Percentiles rank a stretch among this genome's conserved stretches.
These are phyloP conservation scores for Rubroshorea leprosula DNA, from an alignment of 345 rosid species.

Conservation along the genomic window DNA sequence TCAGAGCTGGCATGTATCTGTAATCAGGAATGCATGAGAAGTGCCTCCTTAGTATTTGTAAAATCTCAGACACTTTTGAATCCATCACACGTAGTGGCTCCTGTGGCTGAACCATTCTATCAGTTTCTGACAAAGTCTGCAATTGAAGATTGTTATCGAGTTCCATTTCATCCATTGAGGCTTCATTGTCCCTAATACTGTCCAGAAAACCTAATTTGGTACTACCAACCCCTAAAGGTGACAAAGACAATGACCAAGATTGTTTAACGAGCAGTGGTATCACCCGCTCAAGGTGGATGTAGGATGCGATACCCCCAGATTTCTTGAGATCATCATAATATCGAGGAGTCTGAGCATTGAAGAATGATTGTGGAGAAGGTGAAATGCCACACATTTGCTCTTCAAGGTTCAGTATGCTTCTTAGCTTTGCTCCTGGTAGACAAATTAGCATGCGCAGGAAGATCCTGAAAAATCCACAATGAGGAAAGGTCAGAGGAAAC, in stretches of 20 bases:
- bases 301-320: constrained; percentile 56
- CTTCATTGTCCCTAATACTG: constrained; percentile 42
- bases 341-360: constrained; percentile 58
- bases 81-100: constrained; percentile 82
- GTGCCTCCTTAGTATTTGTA: constrained; percentile 64
- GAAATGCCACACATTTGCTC: constrained; percentile 55
- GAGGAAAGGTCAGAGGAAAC: constrained; percentile 6
- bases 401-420: constrained; percentile 60
- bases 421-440: constrained; percentile 74
- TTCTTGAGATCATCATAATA: constrained; percentile 47
- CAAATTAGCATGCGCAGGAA: constrained; percentile 85
- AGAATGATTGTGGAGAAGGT: constrained; percentile 68
- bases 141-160: constrained; percentile 29
- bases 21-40: constrained; percentile 84
- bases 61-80: constrained; percentile 66
- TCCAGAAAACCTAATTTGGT: constrained; percentile 34
- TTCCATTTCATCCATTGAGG: constrained; percentile 39
- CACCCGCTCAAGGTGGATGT: constrained; percentile 61
- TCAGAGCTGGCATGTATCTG: constrained; percentile 68
- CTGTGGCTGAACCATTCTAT: constrained; percentile 32
- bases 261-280: constrained; percentile 69
- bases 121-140: constrained; percentile 35
- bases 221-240: constrained; percentile 42
- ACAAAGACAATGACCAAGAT: constrained; percentile 76
- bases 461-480: constrained; percentile 48